These are phyloP conservation scores for Penicillium sp. DNA, from an alignment of 2,329 filamentous ascomycete genomes.

Conservation along the genomic window DNA sequence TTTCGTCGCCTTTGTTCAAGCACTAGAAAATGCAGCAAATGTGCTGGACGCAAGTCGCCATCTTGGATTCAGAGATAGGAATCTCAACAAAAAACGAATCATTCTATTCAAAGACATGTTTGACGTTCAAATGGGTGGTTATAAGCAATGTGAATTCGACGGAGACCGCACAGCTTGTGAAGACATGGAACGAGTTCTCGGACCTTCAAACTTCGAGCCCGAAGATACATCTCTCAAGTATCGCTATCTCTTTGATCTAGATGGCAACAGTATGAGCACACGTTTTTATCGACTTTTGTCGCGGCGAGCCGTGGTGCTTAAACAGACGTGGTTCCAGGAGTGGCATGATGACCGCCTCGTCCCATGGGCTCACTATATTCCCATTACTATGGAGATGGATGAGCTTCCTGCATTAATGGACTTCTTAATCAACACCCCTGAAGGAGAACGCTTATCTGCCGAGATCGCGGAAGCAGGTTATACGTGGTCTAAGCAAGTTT, in stretches of 20 bases:
- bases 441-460: not conserved
- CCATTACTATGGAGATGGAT: slow-evolving; percentile 5
- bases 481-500: slow-evolving; percentile 2
- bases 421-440: not conserved
- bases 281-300: slow-evolving; percentile 27
- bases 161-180: not conserved
- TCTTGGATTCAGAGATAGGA: not conserved
- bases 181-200: slow-evolving; percentile 1
- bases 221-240: slow-evolving; percentile 3
- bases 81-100: not conserved
- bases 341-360: slow-evolving; percentile 30
- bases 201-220: not conserved
- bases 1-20: slow-evolving; percentile 1
- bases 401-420: slow-evolving; percentile 1
- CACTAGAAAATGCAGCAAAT: slow-evolving; percentile 2
- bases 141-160: not conserved
- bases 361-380: slow-evolving; percentile 31
- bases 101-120: slow-evolving; percentile 5
- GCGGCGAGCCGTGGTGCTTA: slow-evolving; percentile 23
- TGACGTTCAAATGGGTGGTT: slow-evolving; percentile 1
- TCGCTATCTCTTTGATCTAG: slow-evolving; percentile 21
- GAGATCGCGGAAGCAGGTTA: not conserved
- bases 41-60: not conserved
- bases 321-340: slow-evolving; percentile 28
- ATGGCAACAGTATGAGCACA: slow-evolving; percentile 29